phyloP scores from a whole-genome alignment of 2,329 filamentous ascomycete species.

The Fusarium veterinarium region DNA sequence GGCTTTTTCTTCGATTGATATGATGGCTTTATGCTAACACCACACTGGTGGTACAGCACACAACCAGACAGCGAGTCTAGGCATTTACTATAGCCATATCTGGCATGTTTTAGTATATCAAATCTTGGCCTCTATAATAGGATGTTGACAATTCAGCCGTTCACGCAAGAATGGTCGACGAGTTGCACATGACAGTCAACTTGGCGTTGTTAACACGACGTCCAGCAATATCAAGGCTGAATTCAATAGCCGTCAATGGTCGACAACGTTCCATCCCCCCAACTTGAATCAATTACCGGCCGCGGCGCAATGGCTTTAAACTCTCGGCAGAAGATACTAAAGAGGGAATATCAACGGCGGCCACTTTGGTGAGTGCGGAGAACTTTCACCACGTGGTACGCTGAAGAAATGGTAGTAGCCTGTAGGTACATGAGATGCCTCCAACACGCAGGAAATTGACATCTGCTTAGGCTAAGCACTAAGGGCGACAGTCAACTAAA shows the following conservation, averaged over 20 bases:
- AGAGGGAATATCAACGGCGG: not conserved
- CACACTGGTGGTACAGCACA: slow-evolving; percentile 1
- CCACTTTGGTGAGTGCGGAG: slow-evolving; percentile 24
- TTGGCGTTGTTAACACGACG: slow-evolving; percentile 4
- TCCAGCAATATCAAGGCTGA: slow-evolving; percentile 10
- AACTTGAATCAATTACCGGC: slow-evolving; percentile 26
- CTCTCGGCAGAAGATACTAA: slow-evolving; percentile 12
- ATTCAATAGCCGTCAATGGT: not conserved
- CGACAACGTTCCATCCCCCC: slow-evolving; percentile 7
- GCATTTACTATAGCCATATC: not conserved
- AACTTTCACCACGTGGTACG: slow-evolving; percentile 26
- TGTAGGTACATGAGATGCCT: slow-evolving; percentile 29
- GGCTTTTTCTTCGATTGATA: not conserved
- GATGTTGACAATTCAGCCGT: not conserved
- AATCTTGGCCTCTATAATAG: not conserved
- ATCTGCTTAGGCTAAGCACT: slow-evolving; percentile 23
- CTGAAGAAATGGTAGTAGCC: not conserved
- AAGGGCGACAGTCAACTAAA: not conserved
- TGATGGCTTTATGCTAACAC: not conserved
- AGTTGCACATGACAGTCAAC: slow-evolving; percentile 11
- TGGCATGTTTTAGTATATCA: slow-evolving; percentile 6
- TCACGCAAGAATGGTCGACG: not conserved
- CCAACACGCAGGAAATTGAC: slow-evolving; percentile 27
- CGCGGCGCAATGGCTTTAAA: slow-evolving; percentile 6
- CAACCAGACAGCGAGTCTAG: not conserved